Evolutionary conservation across 495 filamentous ascomycete species (phyloP).

Genomic region (Neohortaea acidophila): DNA sequence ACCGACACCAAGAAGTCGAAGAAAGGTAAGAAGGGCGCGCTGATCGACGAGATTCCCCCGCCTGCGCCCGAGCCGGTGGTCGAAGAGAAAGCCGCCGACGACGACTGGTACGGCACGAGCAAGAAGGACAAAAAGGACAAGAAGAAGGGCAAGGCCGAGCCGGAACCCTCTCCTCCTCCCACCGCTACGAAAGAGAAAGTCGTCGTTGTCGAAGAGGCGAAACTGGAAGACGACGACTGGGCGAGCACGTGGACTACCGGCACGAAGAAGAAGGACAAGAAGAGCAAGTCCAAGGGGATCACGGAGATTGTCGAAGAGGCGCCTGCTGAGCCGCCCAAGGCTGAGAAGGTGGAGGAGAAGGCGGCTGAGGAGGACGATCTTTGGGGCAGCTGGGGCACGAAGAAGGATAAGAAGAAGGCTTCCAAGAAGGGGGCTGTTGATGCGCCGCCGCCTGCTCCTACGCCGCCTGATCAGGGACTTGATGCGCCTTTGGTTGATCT

Average conservation of each 20-base stretch:
- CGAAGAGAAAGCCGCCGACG: conserved; percentile 10
- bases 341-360: conserved; percentile 18
- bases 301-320: conserved; percentile 14
- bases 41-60: conserved; percentile 3
- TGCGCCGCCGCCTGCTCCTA: conserved; percentile 20
- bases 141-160: conserved; percentile 27
- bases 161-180: conserved; percentile 16
- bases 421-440: conserved; percentile 21
- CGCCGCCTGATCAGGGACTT: conserved; percentile 20
- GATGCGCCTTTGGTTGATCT: conserved; percentile 11
- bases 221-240: conserved; percentile 22
- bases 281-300: conserved; percentile 20
- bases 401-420: conserved; percentile 23
- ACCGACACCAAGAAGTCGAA: conserved; percentile 18
- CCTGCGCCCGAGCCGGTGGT: conserved; percentile 14
- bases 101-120: conserved; percentile 18
- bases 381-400: conserved; percentile 12
- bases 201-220: conserved; percentile 25
- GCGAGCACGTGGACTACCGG: conserved; percentile 12
- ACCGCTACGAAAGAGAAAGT: conserved; percentile 19
- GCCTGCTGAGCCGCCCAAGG: conserved; percentile 6
- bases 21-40: conserved; percentile 13
- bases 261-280: conserved; percentile 28
- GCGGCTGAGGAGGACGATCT: conserved; percentile 15
- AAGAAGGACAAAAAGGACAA: conserved; percentile 23